A percentile compares a stretch with the other conserved stretches of the same genome.
Conservation (phyloP, 2,329 filamentous ascomycete genomes). For the Beauveria pseudobassiana region DNA sequence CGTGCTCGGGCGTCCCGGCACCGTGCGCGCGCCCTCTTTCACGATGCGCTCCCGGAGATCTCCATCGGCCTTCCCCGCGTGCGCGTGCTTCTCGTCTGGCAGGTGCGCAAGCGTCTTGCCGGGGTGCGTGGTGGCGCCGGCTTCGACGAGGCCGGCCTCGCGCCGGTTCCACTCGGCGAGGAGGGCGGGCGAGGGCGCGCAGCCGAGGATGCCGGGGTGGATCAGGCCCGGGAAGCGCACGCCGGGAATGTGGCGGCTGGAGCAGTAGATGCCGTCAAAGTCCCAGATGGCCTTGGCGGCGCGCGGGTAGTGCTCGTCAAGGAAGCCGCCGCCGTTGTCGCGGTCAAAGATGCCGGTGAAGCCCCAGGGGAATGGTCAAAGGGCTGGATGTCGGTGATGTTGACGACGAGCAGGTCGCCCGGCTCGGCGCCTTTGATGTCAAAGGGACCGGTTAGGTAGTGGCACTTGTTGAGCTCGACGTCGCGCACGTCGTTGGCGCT, state of each 20-base stretch:
- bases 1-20: constrained; percentile 82
- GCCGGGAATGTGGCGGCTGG: constrained; percentile 76
- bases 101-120: constrained; percentile 68
- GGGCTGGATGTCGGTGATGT: constrained; percentile 90
- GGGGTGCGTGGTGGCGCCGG: constrained; percentile 43
- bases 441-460: constrained; percentile 86
- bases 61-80: constrained; percentile 58
- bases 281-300: constrained; percentile 58
- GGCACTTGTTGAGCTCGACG: constrained; percentile 75
- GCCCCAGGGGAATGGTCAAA: constrained; percentile 79
- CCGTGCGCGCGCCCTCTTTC: constrained; percentile 72
- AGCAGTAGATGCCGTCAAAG: constrained; percentile 59
- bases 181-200: constrained; percentile 72
- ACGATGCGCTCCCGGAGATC: constrained; percentile 60
- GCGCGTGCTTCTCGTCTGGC: constrained; percentile 62
- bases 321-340: constrained; percentile 78
- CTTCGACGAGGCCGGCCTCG: constrained; percentile 70
- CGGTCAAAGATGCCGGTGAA: constrained; percentile 79
- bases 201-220: constrained; percentile 86
- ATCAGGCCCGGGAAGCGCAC: constrained; percentile 86
- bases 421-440: constrained; percentile 78
- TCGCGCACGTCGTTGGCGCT: constrained; percentile 81
- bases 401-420: constrained; percentile 76
- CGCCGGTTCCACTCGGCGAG: constrained; percentile 77
- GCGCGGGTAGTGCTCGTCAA: constrained; percentile 80